A percentile compares a stretch with the other conserved stretches of the same genome.
Evolutionary conservation across 169 alveolate species (phyloP).

Genomic region (Plasmodium yoelii): DNA sequence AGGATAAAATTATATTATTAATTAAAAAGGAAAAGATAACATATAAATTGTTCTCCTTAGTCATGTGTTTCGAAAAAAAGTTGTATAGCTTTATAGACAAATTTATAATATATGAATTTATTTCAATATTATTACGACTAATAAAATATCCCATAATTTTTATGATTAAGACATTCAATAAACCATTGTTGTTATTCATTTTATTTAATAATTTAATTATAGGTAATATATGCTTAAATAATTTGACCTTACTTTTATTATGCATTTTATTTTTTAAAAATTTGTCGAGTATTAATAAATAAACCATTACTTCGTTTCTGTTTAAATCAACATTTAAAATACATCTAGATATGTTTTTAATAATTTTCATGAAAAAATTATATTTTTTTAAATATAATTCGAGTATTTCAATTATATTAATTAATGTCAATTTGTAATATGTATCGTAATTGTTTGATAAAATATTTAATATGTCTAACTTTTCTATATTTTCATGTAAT

Average conservation of each 20-base stretch:
- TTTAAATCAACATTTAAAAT: slow-evolving; percentile 36
- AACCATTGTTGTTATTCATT: neutral
- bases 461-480: slow-evolving; percentile 36
- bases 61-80: slow-evolving; percentile 15
- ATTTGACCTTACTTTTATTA: slow-evolving; percentile 44
- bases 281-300: slow-evolving; percentile 24
- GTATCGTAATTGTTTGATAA: slow-evolving; percentile 47
- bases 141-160: slow-evolving; percentile 37
- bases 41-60: slow-evolving; percentile 17
- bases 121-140: slow-evolving; percentile 9
- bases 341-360: slow-evolving; percentile 51
- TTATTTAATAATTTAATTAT: slow-evolving; percentile 43
- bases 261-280: slow-evolving; percentile 32
- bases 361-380: slow-evolving; percentile 22
- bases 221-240: slow-evolving; percentile 44
- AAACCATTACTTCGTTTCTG: slow-evolving; percentile 42
- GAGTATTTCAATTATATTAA: slow-evolving; percentile 11
- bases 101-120: slow-evolving; percentile 33
- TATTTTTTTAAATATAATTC: slow-evolving; percentile 45
- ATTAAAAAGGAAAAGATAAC: slow-evolving; percentile 29
- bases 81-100: slow-evolving; percentile 32
- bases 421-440: slow-evolving; percentile 43
- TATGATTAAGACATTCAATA: slow-evolving; percentile 16
- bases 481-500: neutral
- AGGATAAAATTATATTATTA: slow-evolving; percentile 32